Percentiles rank a stretch among this genome's conserved stretches.
These are phyloP conservation scores for Aspergillus sp. DNA, from an alignment of 2,329 filamentous ascomycete genomes.

Conservation along the genomic window DNA sequence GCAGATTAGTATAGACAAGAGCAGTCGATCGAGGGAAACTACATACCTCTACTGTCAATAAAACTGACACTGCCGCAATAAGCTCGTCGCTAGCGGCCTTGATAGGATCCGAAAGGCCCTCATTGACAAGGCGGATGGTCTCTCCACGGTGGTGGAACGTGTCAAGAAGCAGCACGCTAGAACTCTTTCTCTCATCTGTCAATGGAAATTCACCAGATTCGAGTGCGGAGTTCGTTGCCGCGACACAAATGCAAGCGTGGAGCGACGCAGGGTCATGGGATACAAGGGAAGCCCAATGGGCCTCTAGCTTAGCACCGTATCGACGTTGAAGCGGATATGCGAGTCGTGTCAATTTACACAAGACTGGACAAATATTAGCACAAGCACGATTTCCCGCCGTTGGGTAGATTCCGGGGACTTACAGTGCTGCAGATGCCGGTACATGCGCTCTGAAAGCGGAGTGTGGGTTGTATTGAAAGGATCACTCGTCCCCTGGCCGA, in stretches of 20 bases:
- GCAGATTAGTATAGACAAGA: conserved; percentile 10
- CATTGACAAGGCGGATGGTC: conserved; percentile 41
- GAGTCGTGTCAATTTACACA: conserved; percentile 36
- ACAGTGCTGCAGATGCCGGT: conserved; percentile 39
- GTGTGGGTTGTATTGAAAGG: conserved; percentile 39
- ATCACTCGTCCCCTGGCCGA: conserved; percentile 35
- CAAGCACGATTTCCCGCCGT: background rate
- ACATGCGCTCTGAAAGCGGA: conserved; percentile 37
- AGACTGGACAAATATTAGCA: conserved; percentile 26
- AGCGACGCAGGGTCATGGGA: conserved; percentile 37
- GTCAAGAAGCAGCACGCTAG: conserved; percentile 36
- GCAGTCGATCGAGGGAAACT: background rate
- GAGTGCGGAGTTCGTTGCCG: conserved; percentile 38
- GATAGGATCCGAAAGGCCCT: conserved; percentile 36
- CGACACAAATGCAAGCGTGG: conserved; percentile 39
- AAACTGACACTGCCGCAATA: conserved; percentile 39
- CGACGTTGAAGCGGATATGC: conserved; percentile 38
- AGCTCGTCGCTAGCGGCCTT: conserved; percentile 41
- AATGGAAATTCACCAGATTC: conserved; percentile 34
- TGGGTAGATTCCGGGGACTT: conserved; percentile 13
- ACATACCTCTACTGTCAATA: conserved; percentile 42
- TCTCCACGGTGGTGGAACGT: conserved; percentile 40
- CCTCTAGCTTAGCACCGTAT: conserved; percentile 34
- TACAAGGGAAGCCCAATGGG: conserved; percentile 37
- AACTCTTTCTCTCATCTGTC: conserved; percentile 29